phyloP scores from a whole-genome alignment of 2,329 filamentous ascomycete genomes.

The Sclerotinia nivalis region DNA sequence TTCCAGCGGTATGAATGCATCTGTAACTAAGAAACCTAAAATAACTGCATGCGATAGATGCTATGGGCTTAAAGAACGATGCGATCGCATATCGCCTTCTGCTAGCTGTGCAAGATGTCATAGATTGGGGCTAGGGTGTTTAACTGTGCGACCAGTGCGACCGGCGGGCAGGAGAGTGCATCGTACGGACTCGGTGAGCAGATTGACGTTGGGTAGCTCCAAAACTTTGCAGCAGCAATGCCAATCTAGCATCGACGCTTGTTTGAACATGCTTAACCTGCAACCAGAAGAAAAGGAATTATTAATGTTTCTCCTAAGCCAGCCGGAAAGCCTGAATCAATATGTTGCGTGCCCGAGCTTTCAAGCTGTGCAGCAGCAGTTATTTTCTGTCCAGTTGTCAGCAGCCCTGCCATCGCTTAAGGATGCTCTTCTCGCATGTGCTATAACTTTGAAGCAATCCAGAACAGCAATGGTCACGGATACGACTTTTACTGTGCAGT shows the following conservation, averaged over 20 bases:
- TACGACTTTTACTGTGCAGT: slow-evolving; percentile 25
- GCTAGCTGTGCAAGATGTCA: not conserved
- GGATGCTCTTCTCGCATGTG: slow-evolving; percentile 38
- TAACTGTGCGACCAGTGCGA: not conserved
- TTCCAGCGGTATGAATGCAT: not conserved
- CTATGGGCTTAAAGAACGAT: slow-evolving; percentile 1
- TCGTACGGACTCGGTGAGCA: not conserved
- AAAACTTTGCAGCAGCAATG: not conserved
- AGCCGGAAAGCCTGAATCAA: not conserved
- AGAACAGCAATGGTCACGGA: slow-evolving; percentile 23
- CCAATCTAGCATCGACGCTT: too few relatives aligned
- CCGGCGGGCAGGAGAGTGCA: slow-evolving; percentile 1
- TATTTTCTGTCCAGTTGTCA: not conserved
- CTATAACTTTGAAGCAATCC: slow-evolving; percentile 31
- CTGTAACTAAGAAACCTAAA: not conserved
- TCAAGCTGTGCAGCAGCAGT: not conserved
- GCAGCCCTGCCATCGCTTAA: slow-evolving; percentile 29
- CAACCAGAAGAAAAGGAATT: slow-evolving; percentile 4
- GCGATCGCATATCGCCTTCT: not conserved
- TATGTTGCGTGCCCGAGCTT: slow-evolving; percentile 13
- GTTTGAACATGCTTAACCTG: not conserved
- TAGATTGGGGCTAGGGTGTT: not conserved
- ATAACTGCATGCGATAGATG: slow-evolving; percentile 11
- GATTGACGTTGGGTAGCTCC: not conserved
- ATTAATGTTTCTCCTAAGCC: not conserved